These are phyloP conservation scores for Pythium oligandrum DNA, from an alignment of 352 stramenopile genomes.

Conservation along the genomic window DNA sequence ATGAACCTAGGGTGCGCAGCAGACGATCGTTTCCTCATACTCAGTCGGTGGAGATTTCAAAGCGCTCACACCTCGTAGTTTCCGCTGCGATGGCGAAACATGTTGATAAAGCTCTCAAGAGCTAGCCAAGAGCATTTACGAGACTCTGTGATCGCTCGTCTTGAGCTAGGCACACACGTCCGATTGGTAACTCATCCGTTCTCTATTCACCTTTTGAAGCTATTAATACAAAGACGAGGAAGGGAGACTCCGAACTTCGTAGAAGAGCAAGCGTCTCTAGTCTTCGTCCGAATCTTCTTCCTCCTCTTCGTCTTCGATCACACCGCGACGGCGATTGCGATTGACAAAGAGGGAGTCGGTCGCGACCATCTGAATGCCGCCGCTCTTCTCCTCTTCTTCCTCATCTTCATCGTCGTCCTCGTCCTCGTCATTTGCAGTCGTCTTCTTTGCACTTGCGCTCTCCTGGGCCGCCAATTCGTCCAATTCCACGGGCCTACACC, in stretches of 20 bases:
- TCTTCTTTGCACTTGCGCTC: not conserved
- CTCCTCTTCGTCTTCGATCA: constrained; percentile 70
- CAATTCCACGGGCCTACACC: constrained; percentile 53
- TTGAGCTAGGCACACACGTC: too few species aligned
- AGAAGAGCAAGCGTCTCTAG: constrained; percentile 17
- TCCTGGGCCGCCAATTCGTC: constrained; percentile 24
- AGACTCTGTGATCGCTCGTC: too few species aligned
- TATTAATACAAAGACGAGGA: too few species aligned
- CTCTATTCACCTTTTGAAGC: too few species aligned
- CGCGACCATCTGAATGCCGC: constrained; percentile 56
- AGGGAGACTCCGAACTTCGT: not conserved
- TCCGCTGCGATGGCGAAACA: too few species aligned
- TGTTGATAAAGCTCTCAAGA: too few species aligned
- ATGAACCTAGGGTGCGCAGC: too few species aligned
- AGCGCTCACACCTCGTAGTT: too few species aligned
- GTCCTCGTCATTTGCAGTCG: constrained; percentile 7
- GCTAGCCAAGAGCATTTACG: too few species aligned
- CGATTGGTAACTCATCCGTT: too few species aligned
- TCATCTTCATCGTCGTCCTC: constrained; percentile 11
- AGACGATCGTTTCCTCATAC: too few species aligned
- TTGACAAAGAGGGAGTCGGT: constrained; percentile 65
- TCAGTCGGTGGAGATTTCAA: too few species aligned
- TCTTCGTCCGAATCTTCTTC: constrained; percentile 47
- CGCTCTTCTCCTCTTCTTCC: constrained; percentile 10
- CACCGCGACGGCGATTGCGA: constrained; percentile 69